Base-by-base conservation (phyloP, 2,329 filamentous ascomycete species). In the Claviceps maximensis region DNA sequence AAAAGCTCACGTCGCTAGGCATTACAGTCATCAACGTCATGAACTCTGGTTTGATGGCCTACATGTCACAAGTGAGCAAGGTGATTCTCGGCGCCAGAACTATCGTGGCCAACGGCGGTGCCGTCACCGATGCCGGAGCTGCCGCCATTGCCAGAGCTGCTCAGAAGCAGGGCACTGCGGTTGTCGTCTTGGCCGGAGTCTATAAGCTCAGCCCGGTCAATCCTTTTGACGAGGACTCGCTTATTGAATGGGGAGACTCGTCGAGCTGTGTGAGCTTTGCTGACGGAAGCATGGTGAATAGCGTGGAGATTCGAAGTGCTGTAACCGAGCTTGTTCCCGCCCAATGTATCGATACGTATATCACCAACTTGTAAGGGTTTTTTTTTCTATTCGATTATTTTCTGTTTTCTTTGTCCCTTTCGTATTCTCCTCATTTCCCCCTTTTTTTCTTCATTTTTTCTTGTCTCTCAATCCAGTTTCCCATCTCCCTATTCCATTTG, bases 51-150 rank as follows among this genome's bases (percentile, higher is more conserved):
- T 79, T 95, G 52, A 94, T 90, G 71, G 89, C 90, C 1, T 87
- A 97, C 62, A 97, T 98, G 87, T 87, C 90, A 9, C 83, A 86
- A 55, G 88, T 96, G 61, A 94, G 91, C 75, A 96, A 96, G 72
- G 91, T 98, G 56, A 87, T 98, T 49, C 75, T 98, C 7, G 85
- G 87, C 13, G 91, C 91, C 6, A 86, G 90, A 63, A 85, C 87
- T 3, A 87, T 98, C 29, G 82, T 94, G 47, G 87, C 88, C 49
- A 93, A 95, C 62, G 93, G 93, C 50, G 87, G 87, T 7, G 79
- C 95, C 27, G 78, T 97, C 29, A 86, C 89, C 19, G 85, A 89
- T 42, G 83, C 86, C 5, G 93, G 93, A n/a, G 86, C 87, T 10
- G 82, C 82, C 21, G 82, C 87, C 42, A 86, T 97, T 58, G 89